Base-by-base conservation (phyloP, 2,329 filamentous ascomycete genomes). In the Aureobasidium melanogenum region DNA sequence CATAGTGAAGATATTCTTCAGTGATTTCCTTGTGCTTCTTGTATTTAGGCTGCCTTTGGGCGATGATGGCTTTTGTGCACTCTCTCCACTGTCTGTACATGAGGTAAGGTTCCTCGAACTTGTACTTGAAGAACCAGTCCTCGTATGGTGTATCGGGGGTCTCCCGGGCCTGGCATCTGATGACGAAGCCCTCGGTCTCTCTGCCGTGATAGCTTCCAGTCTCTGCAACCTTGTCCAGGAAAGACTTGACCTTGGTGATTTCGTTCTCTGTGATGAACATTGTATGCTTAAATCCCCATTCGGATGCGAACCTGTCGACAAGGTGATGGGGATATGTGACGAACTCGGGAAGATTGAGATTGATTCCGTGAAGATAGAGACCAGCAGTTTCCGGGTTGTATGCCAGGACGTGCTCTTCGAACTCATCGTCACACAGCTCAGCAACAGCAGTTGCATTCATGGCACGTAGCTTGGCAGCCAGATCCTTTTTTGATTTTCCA, bases 81-180 rank as follows among this genome's bases (percentile, higher is more conserved):
- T 99, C 94, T 64, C 94, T 87, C 94, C 94, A 99, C 77, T 99
- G 94, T 26, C 94, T 86, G 76, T 97, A 99, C 91, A 99, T 95
- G 63, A 99, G 79, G 72, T 99, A 99, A 0, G 94, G 94, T 76
- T 99, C 94, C 71, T 99, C 94, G 63, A 99, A 99, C 77, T 99
- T 99, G 83, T 92, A 99, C 76, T 99, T 99, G 86, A 99, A 99
- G 76, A 99, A 99, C 94, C 94, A 99, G 73, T 99, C 92, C n/a
- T 83, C 77, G 72, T 86, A 94, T 0, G 83, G 82, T 1, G 73
- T 73, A 15, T 73, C 71, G 1, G 74, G 76, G 0, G 78, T 77
- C 30, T 84, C 74, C 71, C 79, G 79, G 79, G 85, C 77, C 85
- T 89, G 82, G 64, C 94, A 97, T 61, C 94, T 87, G 67, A 99